Percentiles rank a stretch among this genome's conserved stretches.
Evolutionary conservation across 108 stramenopile species (phyloP).

Genomic region (Cyclostephanos tholiformis): DNA sequence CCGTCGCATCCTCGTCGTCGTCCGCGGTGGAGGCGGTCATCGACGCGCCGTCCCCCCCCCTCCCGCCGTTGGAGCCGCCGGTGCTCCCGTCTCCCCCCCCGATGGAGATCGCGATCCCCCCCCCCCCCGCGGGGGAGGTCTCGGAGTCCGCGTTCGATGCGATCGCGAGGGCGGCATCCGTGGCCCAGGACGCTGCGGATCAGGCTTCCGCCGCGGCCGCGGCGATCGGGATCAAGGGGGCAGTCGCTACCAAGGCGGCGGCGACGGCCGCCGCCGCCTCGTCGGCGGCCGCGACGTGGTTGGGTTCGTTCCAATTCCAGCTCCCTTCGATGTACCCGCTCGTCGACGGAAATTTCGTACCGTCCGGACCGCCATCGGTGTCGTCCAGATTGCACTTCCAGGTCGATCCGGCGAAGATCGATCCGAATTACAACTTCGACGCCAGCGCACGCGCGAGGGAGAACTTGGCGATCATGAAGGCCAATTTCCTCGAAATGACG

Average conservation of each 20-base stretch:
- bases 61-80: background rate
- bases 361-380: too few relatives aligned
- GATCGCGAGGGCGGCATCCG: constrained; percentile 21
- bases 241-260: constrained; percentile 13
- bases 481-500: constrained; percentile 16
- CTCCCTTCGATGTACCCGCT: constrained; percentile 32
- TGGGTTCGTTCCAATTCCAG: constrained; percentile 4
- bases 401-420: constrained; percentile 26
- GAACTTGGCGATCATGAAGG: constrained; percentile 28
- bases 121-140: background rate
- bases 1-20: too few relatives aligned
- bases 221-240: constrained; percentile 23
- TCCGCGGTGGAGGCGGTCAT: too few relatives aligned
- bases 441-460: constrained; percentile 19
- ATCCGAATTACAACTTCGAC: constrained; percentile 23
- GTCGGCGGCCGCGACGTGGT: background rate
- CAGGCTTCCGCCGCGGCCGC: constrained; percentile 32
- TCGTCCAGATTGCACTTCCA: constrained; percentile 3
- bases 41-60: too few relatives aligned
- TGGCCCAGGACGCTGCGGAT: constrained; percentile 34
- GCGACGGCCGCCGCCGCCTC: background rate
- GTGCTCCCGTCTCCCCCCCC: background rate
- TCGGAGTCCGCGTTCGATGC: constrained; percentile 17
- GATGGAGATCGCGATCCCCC: background rate
- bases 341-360: background rate